Evolutionary conservation across 106 monocot species (phyloP).

Genomic region (Narthecium ossifragum): DNA sequence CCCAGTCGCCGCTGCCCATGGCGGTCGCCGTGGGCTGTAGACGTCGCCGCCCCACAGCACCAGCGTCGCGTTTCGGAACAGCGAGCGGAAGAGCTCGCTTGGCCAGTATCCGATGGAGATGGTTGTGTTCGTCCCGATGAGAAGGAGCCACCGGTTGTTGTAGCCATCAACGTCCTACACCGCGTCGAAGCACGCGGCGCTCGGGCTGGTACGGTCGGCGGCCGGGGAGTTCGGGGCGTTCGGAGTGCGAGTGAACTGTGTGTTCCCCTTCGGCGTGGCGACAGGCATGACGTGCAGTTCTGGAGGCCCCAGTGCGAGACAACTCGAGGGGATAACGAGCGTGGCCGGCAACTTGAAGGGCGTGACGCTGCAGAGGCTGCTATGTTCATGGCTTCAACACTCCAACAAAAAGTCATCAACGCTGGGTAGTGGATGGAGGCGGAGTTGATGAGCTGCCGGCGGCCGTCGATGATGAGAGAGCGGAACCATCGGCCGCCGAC

Average conservation of each 20-base stretch:
- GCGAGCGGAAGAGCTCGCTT: slow-evolving; percentile 1
- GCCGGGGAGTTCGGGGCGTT: slow-evolving; percentile 31
- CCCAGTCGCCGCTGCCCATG: slow-evolving; percentile 27
- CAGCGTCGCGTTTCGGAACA: slow-evolving; percentile 1
- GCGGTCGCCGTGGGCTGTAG: slow-evolving; percentile 28
- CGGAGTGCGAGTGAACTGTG: slow-evolving; percentile 39
- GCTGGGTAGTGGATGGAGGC: too few species aligned
- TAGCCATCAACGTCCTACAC: slow-evolving; percentile 7
- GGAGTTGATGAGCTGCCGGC: too few species aligned
- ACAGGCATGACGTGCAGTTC: slow-evolving; percentile 15
- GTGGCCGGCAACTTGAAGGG: too few species aligned
- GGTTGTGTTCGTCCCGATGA: neutral
- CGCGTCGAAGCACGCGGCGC: slow-evolving; percentile 38
- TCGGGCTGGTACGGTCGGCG: slow-evolving; percentile 23
- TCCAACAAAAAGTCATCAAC: too few species aligned
- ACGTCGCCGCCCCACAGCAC: slow-evolving; percentile 35
- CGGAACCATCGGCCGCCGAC: too few species aligned
- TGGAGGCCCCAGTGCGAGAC: neutral
- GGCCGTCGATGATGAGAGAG: too few species aligned
- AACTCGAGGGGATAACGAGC: slow-evolving; percentile 5
- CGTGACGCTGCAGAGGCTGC: slow-evolving; percentile 14
- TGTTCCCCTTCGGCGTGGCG: slow-evolving; percentile 33
- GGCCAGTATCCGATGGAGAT: slow-evolving; percentile 30
- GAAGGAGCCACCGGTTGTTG: slow-evolving; percentile 18
- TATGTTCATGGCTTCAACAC: slow-evolving; percentile 19